Evolutionary conservation across 805 yeast genomes (phyloP).

Genomic region (Ogataea angusta): DNA sequence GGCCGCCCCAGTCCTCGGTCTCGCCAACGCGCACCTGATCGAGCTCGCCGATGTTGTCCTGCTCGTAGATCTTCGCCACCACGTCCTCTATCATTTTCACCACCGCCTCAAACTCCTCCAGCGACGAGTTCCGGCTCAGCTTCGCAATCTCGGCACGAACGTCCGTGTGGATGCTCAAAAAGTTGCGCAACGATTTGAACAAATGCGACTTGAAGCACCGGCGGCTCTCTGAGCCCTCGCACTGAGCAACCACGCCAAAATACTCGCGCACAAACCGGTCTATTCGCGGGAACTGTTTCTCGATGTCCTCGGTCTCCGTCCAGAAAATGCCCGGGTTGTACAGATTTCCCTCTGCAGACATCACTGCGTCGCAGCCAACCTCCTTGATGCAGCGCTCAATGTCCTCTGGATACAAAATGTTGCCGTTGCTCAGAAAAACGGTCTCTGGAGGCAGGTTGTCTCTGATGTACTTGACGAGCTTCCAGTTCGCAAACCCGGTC

Average conservation of each 20-base stretch:
- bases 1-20: conserved; percentile 69
- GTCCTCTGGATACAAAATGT: conserved; percentile 87
- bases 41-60: conserved; percentile 47
- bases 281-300: conserved; percentile 77
- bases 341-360: conserved; percentile 96
- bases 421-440: conserved; percentile 93
- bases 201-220: conserved; percentile 89
- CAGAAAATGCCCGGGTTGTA: conserved; percentile 91
- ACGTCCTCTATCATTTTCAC: conserved; percentile 64
- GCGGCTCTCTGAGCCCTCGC: conserved; percentile 69
- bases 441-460: conserved; percentile 76
- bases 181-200: conserved; percentile 81
- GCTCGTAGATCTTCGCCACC: conserved; percentile 54
- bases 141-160: conserved; percentile 70
- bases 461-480: conserved; percentile 64
- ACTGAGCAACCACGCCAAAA: conserved; percentile 68
- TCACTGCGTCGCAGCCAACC: conserved; percentile 81
- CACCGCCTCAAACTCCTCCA: conserved; percentile 46
- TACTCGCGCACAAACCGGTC: conserved; percentile 83
- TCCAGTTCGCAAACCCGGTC: conserved; percentile 96
- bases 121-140: conserved; percentile 35
- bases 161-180: conserved; percentile 72
- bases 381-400: conserved; percentile 61
- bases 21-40: conserved; percentile 59
- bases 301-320: conserved; percentile 47